Evolutionary conservation across 176 grass and related monocot species (phyloP).

Genomic region (Paspalum notatum): DNA sequence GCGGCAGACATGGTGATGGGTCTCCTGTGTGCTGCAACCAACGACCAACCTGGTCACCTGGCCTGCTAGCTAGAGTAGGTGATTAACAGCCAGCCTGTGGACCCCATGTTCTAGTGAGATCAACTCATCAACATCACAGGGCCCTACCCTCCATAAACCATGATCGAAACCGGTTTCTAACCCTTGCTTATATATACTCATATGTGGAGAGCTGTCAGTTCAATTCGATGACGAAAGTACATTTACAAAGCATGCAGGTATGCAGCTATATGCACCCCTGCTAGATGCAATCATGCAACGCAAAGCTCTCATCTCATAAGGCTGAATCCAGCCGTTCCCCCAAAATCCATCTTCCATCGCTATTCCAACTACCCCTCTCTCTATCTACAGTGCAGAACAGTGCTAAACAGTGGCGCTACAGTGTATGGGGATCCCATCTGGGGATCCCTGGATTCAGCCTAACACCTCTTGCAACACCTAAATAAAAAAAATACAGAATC

Average conservation of each 20-base stretch:
- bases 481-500: too few relatives aligned
- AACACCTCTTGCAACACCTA: too few relatives aligned
- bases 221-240: not conserved
- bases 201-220: not conserved
- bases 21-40: not conserved
- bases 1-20: not conserved
- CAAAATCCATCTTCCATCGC: too few relatives aligned
- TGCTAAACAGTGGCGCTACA: too few relatives aligned
- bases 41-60: conserved; percentile 26
- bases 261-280: not conserved
- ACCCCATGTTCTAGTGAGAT: not conserved
- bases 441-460: too few relatives aligned
- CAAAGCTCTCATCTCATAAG: too few relatives aligned
- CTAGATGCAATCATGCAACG: not conserved
- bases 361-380: too few relatives aligned
- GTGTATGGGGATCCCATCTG: too few relatives aligned
- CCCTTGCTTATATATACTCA: too few relatives aligned
- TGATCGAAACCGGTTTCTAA: not conserved
- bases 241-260: not conserved
- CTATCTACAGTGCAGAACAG: too few relatives aligned
- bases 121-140: not conserved
- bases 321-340: too few relatives aligned
- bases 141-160: not conserved
- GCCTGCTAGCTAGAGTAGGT: not conserved
- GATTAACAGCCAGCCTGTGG: not conserved